These are phyloP conservation scores for Boeremia exigua DNA, from an alignment of 2,329 filamentous ascomycete genomes.

Conservation along the genomic window DNA sequence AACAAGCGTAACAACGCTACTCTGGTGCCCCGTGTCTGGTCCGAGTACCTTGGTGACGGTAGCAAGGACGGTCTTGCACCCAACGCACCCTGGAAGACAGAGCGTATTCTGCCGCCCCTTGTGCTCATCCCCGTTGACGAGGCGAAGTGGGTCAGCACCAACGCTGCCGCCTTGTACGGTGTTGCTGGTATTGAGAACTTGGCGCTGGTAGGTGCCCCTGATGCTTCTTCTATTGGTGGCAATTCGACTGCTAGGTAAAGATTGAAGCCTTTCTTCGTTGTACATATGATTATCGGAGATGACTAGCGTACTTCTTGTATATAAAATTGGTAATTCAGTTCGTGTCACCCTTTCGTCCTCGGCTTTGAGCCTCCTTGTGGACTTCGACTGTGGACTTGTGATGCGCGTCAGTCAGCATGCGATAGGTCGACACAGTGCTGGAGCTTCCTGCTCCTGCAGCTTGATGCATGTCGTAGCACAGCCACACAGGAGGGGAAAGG, in stretches of 20 bases:
- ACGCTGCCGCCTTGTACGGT: slow-evolving; percentile 64
- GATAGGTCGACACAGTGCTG: too few species aligned
- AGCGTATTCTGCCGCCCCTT: slow-evolving; percentile 51
- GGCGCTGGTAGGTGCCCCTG: slow-evolving; percentile 46
- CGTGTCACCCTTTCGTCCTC: too few species aligned
- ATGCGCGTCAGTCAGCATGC: too few species aligned
- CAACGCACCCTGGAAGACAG: slow-evolving; percentile 55
- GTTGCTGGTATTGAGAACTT: slow-evolving; percentile 64
- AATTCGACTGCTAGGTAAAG: slow-evolving; percentile 15
- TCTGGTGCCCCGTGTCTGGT: slow-evolving; percentile 60
- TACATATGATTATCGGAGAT: neutral
- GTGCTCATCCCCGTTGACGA: slow-evolving; percentile 60
- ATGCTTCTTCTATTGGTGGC: slow-evolving; percentile 18
- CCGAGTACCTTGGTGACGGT: slow-evolving; percentile 57
- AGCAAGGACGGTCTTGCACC: slow-evolving; percentile 41
- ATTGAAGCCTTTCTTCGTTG: neutral
- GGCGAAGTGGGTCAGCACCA: slow-evolving; percentile 64
- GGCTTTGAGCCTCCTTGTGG: too few species aligned
- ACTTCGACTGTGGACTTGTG: too few species aligned
- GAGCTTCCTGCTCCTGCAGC: neutral
- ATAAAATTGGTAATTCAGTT: neutral
- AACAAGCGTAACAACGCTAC: slow-evolving; percentile 53
- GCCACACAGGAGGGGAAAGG: neutral
- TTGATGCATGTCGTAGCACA: neutral
- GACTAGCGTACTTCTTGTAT: neutral